These are phyloP conservation scores for Quercus bicolor DNA, from an alignment of 306 rosid species.

Conservation along the genomic window DNA sequence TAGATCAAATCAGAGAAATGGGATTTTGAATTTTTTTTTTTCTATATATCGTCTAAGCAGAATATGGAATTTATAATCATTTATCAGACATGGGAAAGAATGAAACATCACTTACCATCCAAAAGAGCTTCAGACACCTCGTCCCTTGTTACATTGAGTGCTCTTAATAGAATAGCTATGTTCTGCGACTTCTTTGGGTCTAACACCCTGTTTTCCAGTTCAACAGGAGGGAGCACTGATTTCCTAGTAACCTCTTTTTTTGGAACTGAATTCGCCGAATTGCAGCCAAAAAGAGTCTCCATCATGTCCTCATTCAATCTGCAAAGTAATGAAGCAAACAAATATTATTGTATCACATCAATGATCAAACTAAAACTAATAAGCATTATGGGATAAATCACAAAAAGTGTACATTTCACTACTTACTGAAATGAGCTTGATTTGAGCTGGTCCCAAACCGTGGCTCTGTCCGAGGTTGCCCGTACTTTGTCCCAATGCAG, in stretches of 20 bases:
- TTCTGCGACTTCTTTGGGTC: constrained; percentile 98
- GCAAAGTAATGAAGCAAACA: constrained; percentile 4
- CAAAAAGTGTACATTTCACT: background rate
- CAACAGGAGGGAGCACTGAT: constrained; percentile 69
- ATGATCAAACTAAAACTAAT: background rate
- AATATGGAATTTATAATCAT: constrained; percentile 9
- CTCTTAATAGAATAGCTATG: constrained; percentile 89
- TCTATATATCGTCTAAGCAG: background rate
- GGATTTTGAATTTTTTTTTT: background rate
- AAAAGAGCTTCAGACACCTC: constrained; percentile 92
- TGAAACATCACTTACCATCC: constrained; percentile 56
- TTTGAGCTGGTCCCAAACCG: constrained; percentile 97
- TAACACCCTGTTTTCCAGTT: constrained; percentile 72
- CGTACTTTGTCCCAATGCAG: constrained; percentile 98
- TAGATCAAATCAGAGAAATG: constrained; percentile 14
- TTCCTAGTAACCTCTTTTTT: constrained; percentile 65
- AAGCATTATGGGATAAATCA: background rate
- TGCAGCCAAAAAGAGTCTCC: constrained; percentile 90
- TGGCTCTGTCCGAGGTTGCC: constrained; percentile 90
- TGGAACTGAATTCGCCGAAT: constrained; percentile 41
- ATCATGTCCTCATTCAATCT: constrained; percentile 98
- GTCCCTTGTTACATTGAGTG: constrained; percentile 86
- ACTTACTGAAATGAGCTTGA: constrained; percentile 97
- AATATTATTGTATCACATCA: background rate
- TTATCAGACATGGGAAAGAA: constrained; percentile 8